Percentiles rank a stretch among this genome's conserved stretches.
Evolutionary conservation across 2,329 filamentous ascomycete genomes (phyloP).

Genomic region (Harringtonia lauricola): DNA sequence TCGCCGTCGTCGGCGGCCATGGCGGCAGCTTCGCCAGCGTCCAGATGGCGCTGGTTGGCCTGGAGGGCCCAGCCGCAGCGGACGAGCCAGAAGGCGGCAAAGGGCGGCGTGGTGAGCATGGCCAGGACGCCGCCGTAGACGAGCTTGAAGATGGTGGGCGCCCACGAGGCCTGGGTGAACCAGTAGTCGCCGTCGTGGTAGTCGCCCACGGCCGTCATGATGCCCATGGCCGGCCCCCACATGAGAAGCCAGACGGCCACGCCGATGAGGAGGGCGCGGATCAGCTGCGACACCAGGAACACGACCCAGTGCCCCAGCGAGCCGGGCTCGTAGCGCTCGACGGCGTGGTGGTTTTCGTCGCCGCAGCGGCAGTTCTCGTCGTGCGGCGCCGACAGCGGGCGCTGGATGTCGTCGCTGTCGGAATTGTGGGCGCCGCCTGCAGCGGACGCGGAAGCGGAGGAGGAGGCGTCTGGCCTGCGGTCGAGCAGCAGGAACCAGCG

Average conservation of each 20-base stretch:
- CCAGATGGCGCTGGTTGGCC: conserved; percentile 11
- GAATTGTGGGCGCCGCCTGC: background rate
- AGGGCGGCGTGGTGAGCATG: conserved; percentile 33
- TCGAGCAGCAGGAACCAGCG: conserved; percentile 35
- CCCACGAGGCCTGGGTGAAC: conserved; percentile 28
- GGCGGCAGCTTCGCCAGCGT: no score
- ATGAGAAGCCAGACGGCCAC: conserved; percentile 29
- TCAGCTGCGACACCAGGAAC: conserved; percentile 24
- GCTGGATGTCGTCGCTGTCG: background rate
- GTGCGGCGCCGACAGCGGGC: conserved; percentile 5
- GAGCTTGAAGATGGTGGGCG: conserved; percentile 38
- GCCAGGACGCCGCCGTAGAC: conserved; percentile 34
- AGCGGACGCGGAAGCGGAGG: background rate
- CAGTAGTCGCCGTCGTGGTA: conserved; percentile 29
- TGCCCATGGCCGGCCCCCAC: conserved; percentile 31
- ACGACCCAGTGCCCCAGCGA: conserved; percentile 19
- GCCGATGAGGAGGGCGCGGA: conserved; percentile 24
- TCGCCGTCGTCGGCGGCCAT: no score
- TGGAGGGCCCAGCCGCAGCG: conserved; percentile 32
- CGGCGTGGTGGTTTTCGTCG: background rate
- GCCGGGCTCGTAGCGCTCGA: conserved; percentile 16
- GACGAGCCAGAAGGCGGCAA: conserved; percentile 38
- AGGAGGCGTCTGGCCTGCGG: conserved; percentile 3
- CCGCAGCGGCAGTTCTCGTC: conserved; percentile 9
- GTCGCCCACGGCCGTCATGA: conserved; percentile 27